Percentiles rank a stretch among this genome's conserved stretches.
phyloP scores from a whole-genome alignment of 495 filamentous ascomycete genomes.

The Penicillium samsonianum region DNA sequence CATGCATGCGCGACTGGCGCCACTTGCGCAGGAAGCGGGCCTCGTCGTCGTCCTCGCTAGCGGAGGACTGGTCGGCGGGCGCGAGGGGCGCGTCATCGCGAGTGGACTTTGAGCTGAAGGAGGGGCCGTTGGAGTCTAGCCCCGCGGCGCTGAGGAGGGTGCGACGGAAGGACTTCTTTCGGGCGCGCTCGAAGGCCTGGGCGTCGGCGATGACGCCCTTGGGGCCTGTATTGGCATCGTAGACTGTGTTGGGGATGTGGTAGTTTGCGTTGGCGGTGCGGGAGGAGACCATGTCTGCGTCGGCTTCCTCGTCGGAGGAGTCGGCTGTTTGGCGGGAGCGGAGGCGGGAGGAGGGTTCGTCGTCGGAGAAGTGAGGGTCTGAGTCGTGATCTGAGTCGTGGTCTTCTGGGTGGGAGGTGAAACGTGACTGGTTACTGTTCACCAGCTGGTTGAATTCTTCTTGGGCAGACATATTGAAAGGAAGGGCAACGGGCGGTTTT shows the following conservation, averaged over 20 bases:
- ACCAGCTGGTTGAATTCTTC: slow-evolving; percentile 82
- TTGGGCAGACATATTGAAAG: slow-evolving; percentile 66
- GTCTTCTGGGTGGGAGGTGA: slow-evolving; percentile 62
- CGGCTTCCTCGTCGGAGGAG: slow-evolving; percentile 52
- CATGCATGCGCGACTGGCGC: slow-evolving; percentile 74
- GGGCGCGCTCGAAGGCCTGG: slow-evolving; percentile 81
- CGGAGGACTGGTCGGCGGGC: slow-evolving; percentile 33
- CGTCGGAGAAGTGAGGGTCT: slow-evolving; percentile 52
- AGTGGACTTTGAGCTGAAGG: slow-evolving; percentile 30
- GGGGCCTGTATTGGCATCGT: slow-evolving; percentile 88
- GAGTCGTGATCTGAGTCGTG: slow-evolving; percentile 50
- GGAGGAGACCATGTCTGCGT: slow-evolving; percentile 43
- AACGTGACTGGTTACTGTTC: slow-evolving; percentile 50
- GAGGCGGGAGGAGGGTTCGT: slow-evolving; percentile 55
- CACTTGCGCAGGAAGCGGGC: slow-evolving; percentile 74
- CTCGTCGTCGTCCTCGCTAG: slow-evolving; percentile 69
- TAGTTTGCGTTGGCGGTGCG: slow-evolving; percentile 43
- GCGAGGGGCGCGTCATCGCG: slow-evolving; percentile 45
- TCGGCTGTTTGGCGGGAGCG: slow-evolving; percentile 39
- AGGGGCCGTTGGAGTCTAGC: slow-evolving; percentile 28
- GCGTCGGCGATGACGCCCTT: slow-evolving; percentile 99
- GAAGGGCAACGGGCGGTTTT: slow-evolving; percentile 2
- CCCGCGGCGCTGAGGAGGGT: slow-evolving; percentile 45
- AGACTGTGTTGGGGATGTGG: slow-evolving; percentile 60
- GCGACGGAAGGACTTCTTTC: slow-evolving; percentile 60